Evolutionary conservation across 208 protist genomes (phyloP).

Genomic region (Crithidia thermophila): DNA sequence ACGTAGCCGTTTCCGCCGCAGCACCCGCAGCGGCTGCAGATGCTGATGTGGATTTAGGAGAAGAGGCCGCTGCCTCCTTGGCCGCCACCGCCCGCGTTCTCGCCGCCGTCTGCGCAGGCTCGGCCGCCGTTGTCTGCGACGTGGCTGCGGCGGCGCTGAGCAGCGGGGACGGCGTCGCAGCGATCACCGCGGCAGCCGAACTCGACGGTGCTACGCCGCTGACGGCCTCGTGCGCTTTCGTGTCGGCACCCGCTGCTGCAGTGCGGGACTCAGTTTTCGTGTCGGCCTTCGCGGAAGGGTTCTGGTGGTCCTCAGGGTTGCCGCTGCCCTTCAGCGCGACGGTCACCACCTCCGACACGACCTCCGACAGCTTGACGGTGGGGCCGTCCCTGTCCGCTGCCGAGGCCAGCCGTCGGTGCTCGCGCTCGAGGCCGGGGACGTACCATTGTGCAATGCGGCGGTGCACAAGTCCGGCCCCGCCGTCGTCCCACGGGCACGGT

Average conservation of each 20-base stretch:
- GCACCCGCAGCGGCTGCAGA: not conserved
- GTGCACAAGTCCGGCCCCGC: slow-evolving; percentile 5
- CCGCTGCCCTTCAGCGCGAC: not conserved
- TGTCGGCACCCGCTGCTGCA: too few relatives aligned
- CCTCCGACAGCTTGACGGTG: not conserved
- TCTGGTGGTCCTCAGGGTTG: not conserved
- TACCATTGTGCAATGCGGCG: slow-evolving; percentile 25
- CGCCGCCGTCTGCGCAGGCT: too few relatives aligned
- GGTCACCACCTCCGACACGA: slow-evolving; percentile 5
- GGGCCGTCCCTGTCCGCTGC: too few relatives aligned
- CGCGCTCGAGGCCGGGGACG: slow-evolving; percentile 21
- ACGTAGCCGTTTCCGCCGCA: not conserved
- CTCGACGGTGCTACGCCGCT: too few relatives aligned
- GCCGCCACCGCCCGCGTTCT: not conserved
- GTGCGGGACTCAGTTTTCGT: too few relatives aligned
- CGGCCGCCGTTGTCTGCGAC: not conserved
- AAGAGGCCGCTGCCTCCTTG: not conserved
- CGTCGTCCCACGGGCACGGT: slow-evolving; percentile 8
- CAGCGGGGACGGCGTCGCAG: too few relatives aligned
- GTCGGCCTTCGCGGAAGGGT: not conserved
- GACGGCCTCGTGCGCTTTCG: too few relatives aligned
- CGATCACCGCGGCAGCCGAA: too few relatives aligned
- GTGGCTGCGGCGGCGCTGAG: not conserved
- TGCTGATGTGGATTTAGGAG: not conserved
- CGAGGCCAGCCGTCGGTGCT: not conserved